These are phyloP conservation scores for Xerocomellus dryophilus DNA, from an alignment of 768 basidiomycete species.

Conservation along the genomic window DNA sequence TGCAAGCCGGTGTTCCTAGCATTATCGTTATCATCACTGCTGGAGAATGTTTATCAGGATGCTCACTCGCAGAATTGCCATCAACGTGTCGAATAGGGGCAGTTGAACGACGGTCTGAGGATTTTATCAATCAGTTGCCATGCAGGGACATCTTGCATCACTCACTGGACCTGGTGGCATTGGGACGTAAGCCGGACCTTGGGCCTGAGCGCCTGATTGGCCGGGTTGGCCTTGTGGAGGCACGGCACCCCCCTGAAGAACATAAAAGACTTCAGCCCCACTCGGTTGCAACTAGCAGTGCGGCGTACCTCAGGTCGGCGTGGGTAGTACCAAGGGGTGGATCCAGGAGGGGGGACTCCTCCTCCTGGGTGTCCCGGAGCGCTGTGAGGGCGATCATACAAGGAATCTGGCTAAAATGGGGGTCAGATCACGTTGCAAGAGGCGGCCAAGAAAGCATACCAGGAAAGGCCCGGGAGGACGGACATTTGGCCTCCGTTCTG, in stretches of 20 bases:
- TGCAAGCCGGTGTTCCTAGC: constrained; percentile 71
- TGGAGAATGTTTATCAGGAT: neutral
- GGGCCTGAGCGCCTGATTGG: constrained; percentile 23
- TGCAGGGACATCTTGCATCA: constrained; percentile 4
- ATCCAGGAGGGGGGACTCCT: constrained; percentile 13
- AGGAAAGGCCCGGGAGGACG: constrained; percentile 21
- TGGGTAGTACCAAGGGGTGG: constrained; percentile 25
- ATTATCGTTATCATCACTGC: constrained; percentile 6
- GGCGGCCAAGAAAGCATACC: constrained; percentile 7
- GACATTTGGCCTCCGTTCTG: constrained; percentile 22
- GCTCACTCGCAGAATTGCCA: constrained; percentile 64
- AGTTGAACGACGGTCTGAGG: constrained; percentile 57
- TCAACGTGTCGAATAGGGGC: constrained; percentile 66
- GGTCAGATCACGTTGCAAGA: constrained; percentile 5
- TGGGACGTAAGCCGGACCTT: constrained; percentile 36
- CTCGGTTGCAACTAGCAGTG: neutral
- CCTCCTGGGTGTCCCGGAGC: constrained; percentile 24
- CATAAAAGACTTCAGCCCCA: neutral
- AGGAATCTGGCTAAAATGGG: constrained; percentile 14
- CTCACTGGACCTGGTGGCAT: constrained; percentile 58
- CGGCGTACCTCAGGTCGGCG: constrained; percentile 18
- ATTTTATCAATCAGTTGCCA: constrained; percentile 3
- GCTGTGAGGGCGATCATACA: constrained; percentile 26
- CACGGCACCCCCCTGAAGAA: constrained; percentile 18
- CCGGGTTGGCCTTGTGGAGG: constrained; percentile 28